These are phyloP conservation scores for Colletotrichum sp. DNA, from an alignment of 2,329 filamentous ascomycete genomes.

Conservation along the genomic window DNA sequence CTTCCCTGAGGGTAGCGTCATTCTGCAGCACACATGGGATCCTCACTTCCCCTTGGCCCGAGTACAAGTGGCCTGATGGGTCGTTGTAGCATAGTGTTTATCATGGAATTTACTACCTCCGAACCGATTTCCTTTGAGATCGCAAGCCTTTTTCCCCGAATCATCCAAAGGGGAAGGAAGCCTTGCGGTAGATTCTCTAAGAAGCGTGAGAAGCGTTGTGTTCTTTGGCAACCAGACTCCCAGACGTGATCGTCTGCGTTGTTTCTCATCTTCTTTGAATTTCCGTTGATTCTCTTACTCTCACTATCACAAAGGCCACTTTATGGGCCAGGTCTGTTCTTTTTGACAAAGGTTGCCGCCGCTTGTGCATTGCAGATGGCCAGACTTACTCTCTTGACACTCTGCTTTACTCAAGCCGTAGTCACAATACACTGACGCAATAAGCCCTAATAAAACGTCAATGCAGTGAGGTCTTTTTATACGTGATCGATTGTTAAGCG, in stretches of 20 bases:
- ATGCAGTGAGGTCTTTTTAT: neutral
- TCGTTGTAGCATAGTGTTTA: neutral
- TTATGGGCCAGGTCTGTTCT: neutral
- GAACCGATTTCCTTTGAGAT: neutral
- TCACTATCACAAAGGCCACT: neutral
- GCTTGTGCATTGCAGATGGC: neutral
- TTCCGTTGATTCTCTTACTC: neutral
- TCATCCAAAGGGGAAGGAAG: neutral
- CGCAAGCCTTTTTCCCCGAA: neutral
- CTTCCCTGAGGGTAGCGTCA: conserved; percentile 24
- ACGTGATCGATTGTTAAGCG: neutral
- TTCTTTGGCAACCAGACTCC: neutral
- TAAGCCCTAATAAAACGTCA: neutral
- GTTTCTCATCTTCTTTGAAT: neutral
- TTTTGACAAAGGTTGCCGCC: neutral
- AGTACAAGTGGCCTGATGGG: neutral
- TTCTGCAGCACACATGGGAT: conserved; percentile 19
- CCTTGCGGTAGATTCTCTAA: neutral
- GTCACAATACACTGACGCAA: neutral
- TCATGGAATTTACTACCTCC: neutral
- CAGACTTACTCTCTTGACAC: neutral
- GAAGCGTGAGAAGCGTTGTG: neutral
- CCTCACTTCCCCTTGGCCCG: conserved; percentile 18
- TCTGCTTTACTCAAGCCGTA: neutral
- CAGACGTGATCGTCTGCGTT: neutral